Conservation (phyloP, 352 stramenopile species). For the Phytophthora fragariae region DNA sequence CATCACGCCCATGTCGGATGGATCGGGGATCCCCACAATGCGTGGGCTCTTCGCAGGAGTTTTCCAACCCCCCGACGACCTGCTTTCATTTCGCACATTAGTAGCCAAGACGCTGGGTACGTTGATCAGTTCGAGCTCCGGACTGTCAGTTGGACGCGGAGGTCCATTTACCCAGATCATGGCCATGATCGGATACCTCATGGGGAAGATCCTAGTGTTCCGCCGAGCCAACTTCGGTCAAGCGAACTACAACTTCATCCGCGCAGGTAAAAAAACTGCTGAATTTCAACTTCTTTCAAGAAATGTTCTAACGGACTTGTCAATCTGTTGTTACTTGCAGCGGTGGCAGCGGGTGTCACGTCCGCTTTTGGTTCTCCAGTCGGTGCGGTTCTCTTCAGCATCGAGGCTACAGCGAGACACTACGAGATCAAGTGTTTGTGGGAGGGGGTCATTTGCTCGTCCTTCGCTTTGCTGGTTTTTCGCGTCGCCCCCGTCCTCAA, state of each 20-base stretch:
- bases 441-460: constrained; percentile 86
- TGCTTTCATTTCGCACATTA: constrained; percentile 75
- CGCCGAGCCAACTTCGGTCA: constrained; percentile 75
- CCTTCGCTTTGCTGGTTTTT: constrained; percentile 80
- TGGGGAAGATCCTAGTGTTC: constrained; percentile 75
- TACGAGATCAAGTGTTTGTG: constrained; percentile 90
- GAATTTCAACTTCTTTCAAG: too few relatives aligned
- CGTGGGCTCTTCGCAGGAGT: constrained; percentile 82
- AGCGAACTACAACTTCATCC: constrained; percentile 80
- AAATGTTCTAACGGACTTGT: neutral
- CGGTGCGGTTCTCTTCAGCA: constrained; percentile 81
- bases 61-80: constrained; percentile 75
- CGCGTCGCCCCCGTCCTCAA: constrained; percentile 78
- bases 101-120: constrained; percentile 77
- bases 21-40: constrained; percentile 84
- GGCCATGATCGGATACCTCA: constrained; percentile 74
- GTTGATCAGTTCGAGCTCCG: constrained; percentile 70
- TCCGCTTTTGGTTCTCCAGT: constrained; percentile 84
- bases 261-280: constrained; percentile 47
- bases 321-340: constrained; percentile 26
- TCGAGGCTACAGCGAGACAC: constrained; percentile 84
- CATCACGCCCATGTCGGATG: constrained; percentile 67
- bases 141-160: constrained; percentile 73
- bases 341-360: constrained; percentile 79
- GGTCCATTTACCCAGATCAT: constrained; percentile 85